These are phyloP conservation scores for Candida adriatica DNA, from an alignment of 805 yeast species.

Conservation along the genomic window DNA sequence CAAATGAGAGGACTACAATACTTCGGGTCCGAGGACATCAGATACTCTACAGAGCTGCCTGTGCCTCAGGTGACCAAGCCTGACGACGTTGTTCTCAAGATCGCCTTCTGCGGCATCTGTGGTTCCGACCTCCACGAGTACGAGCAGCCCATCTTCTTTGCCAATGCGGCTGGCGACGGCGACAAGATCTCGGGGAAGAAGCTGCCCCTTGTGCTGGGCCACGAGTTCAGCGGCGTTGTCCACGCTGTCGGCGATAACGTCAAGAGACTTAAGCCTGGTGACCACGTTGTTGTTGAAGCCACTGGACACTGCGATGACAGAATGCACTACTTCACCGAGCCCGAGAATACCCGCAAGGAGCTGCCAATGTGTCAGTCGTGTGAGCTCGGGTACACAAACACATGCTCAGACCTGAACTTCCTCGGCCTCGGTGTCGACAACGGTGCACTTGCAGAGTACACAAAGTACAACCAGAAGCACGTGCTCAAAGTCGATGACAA, in stretches of 20 bases:
- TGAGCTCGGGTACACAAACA: conserved; percentile 36
- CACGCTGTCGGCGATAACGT: conserved; percentile 46
- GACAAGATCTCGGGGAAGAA: conserved; percentile 27
- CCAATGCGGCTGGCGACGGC: conserved; percentile 34
- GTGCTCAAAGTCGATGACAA: conserved; percentile 33
- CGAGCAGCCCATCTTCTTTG: conserved; percentile 54
- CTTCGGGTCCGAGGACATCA: conserved; percentile 31
- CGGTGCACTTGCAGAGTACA: conserved; percentile 41
- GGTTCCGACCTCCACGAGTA: conserved; percentile 59
- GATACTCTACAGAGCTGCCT: conserved; percentile 26
- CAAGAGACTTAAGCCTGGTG: conserved; percentile 43
- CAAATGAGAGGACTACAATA: conserved; percentile 37
- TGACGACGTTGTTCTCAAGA: conserved; percentile 37
- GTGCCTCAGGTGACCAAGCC: conserved; percentile 31
- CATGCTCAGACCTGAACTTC: conserved; percentile 37
- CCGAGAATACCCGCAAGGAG: conserved; percentile 13
- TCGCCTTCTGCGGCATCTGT: conserved; percentile 49
- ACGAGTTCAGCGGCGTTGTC: conserved; percentile 55
- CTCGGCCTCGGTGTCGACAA: conserved; percentile 44
- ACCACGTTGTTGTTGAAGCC: conserved; percentile 48
- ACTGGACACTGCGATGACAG: conserved; percentile 38
- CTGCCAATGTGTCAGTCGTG: conserved; percentile 36
- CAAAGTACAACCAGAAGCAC: conserved; percentile 33
- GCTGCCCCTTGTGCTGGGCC: conserved; percentile 54
- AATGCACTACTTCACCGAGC: conserved; percentile 22